Evolutionary conservation across 805 yeast species (phyloP).

Genomic region (Priceomyces medius): DNA sequence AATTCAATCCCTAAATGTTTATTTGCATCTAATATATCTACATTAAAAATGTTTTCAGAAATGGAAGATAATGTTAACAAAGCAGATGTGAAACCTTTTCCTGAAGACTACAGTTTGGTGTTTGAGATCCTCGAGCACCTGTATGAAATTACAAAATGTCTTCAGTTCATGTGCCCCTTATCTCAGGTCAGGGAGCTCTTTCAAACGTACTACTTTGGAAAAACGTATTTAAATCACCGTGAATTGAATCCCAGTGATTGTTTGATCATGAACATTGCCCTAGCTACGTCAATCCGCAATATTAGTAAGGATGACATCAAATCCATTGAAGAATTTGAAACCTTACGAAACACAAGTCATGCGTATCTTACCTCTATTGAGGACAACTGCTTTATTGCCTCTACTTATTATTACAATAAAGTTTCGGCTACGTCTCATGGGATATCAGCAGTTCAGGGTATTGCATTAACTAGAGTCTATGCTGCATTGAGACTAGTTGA

Average conservation of each 20-base stretch:
- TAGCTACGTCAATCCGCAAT: slow-evolving; percentile 23
- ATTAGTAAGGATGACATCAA: slow-evolving; percentile 2
- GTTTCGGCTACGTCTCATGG: slow-evolving; percentile 50
- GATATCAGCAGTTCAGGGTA: slow-evolving; percentile 46
- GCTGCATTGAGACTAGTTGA: slow-evolving; percentile 25
- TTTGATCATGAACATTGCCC: slow-evolving; percentile 27
- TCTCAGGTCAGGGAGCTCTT: slow-evolving; percentile 20
- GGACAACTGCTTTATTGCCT: slow-evolving; percentile 18
- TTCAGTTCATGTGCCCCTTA: slow-evolving; percentile 14
- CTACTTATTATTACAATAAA: slow-evolving; percentile 53
- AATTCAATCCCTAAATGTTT: background rate
- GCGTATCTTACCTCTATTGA: slow-evolving; percentile 15
- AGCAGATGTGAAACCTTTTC: slow-evolving; percentile 9
- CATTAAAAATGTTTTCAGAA: slow-evolving; percentile 6
- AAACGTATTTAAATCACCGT: slow-evolving; percentile 4
- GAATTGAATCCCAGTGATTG: slow-evolving; percentile 27
- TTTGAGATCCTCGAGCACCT: slow-evolving; percentile 25
- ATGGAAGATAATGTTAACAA: slow-evolving; percentile 11
- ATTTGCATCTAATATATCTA: background rate
- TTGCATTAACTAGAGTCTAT: slow-evolving; percentile 44
- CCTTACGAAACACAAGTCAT: slow-evolving; percentile 6
- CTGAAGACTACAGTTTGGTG: slow-evolving; percentile 15
- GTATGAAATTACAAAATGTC: slow-evolving; percentile 16
- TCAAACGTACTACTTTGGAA: slow-evolving; percentile 21
- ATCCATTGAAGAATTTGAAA: slow-evolving; percentile 10